phyloP scores from a whole-genome alignment of 1,139 yeast species.

The Spathaspora jeffriesii region DNA sequence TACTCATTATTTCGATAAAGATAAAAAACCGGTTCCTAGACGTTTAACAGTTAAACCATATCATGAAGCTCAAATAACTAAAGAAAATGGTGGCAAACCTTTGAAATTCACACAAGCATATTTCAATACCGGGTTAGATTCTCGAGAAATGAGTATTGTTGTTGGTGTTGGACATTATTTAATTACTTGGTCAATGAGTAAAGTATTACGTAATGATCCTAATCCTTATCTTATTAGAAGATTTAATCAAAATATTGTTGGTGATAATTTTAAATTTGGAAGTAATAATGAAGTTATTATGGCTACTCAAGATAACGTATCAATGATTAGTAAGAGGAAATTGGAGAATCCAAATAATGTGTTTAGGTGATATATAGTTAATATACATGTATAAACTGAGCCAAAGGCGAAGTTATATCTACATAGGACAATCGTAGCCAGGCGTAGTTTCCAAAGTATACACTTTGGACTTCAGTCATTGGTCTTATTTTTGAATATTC shows the following conservation, averaged over 20 bases:
- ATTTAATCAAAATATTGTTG: conserved; percentile 64
- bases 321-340: conserved; percentile 57
- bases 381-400: conserved; percentile 1
- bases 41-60: conserved; percentile 71
- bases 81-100: conserved; percentile 46
- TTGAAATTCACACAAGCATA: conserved; percentile 69
- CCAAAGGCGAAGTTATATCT: too few species aligned
- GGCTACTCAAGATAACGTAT: conserved; percentile 71
- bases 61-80: conserved; percentile 65
- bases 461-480: too few species aligned
- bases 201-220: conserved; percentile 48
- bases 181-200: conserved; percentile 75
- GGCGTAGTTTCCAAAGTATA: too few species aligned
- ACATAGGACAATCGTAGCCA: too few species aligned
- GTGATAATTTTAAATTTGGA: conserved; percentile 78
- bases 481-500: too few species aligned
- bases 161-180: conserved; percentile 82
- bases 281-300: conserved; percentile 70
- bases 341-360: conserved; percentile 53
- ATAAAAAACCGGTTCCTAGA: conserved; percentile 68
- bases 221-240: conserved; percentile 65
- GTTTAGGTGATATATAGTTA: conserved; percentile 6
- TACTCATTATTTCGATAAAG: conserved; percentile 61
- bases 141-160: conserved; percentile 70
- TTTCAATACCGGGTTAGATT: conserved; percentile 68